Conservation (phyloP, 352 stramenopile species). For the Thalassiosira hispida region DNA sequence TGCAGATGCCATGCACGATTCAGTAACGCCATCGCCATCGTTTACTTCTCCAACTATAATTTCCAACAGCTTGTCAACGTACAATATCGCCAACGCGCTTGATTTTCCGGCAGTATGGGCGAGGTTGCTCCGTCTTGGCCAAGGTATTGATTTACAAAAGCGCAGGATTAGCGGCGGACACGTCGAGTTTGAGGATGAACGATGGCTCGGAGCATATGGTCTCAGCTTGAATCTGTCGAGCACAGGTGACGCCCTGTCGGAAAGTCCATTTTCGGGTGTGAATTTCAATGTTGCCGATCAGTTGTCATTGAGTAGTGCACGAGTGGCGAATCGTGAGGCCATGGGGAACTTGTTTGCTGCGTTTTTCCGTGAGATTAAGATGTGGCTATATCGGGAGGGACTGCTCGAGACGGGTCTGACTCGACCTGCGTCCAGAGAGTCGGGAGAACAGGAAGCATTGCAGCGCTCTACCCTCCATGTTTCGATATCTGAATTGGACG, state of each 20-base stretch:
- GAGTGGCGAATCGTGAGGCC: slow-evolving; percentile 57
- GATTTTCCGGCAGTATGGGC: slow-evolving; percentile 76
- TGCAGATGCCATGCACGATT: slow-evolving; percentile 22
- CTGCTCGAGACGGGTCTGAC: slow-evolving; percentile 70
- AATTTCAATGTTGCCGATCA: slow-evolving; percentile 19
- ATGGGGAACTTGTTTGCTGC: slow-evolving; percentile 78
- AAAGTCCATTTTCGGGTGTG: slow-evolving; percentile 66
- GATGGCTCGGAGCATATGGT: slow-evolving; percentile 93
- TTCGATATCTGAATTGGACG: slow-evolving; percentile 61
- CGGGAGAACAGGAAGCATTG: slow-evolving; percentile 68
- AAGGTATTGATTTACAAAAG: slow-evolving; percentile 85
- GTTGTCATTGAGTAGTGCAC: not conserved
- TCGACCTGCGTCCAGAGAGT: slow-evolving; percentile 36
- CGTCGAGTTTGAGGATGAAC: slow-evolving; percentile 94
- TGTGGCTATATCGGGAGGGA: slow-evolving; percentile 83
- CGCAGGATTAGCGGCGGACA: slow-evolving; percentile 85
- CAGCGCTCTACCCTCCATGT: slow-evolving; percentile 84
- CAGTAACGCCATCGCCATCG: slow-evolving; percentile 33
- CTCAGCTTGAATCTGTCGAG: slow-evolving; percentile 85
- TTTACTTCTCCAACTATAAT: slow-evolving; percentile 25
- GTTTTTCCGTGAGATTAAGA: slow-evolving; percentile 83
- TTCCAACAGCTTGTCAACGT: slow-evolving; percentile 44
- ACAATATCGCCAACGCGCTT: slow-evolving; percentile 46
- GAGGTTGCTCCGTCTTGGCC: slow-evolving; percentile 75
- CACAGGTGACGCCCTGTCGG: slow-evolving; percentile 75